A percentile compares a stretch with the other conserved stretches of the same genome.
These are phyloP conservation scores for Dendrobium nobile DNA, from an alignment of 106 monocot species.

Conservation along the genomic window DNA sequence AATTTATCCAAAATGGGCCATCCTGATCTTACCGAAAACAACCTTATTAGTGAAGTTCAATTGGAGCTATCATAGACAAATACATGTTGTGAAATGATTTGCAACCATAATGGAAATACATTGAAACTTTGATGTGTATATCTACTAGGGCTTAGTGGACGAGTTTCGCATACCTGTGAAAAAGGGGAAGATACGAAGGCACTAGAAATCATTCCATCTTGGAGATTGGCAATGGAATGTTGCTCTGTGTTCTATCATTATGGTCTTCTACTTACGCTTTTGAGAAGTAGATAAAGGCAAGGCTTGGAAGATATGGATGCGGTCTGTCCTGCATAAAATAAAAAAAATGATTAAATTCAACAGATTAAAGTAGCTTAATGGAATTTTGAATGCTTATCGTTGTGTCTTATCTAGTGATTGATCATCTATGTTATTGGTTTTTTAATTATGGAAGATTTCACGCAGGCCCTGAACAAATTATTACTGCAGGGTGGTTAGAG, in stretches of 20 bases:
- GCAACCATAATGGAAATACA: neutral
- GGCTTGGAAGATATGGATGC: slow-evolving; percentile 55
- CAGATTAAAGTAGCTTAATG: neutral
- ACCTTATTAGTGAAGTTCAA: neutral
- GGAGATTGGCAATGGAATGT: slow-evolving; percentile 85
- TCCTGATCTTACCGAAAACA: neutral
- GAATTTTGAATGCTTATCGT: neutral
- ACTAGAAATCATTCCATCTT: slow-evolving; percentile 27
- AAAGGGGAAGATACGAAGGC: slow-evolving; percentile 34
- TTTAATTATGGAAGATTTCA: neutral
- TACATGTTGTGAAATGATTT: slow-evolving; percentile 1
- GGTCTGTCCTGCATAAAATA: slow-evolving; percentile 23
- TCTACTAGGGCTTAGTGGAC: slow-evolving; percentile 47
- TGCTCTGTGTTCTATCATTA: slow-evolving; percentile 73
- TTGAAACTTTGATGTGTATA: neutral
- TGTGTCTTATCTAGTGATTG: neutral
- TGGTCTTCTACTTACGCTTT: slow-evolving; percentile 50
- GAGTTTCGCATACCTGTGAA: slow-evolving; percentile 53
- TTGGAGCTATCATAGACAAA: neutral
- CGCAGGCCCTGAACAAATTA: neutral
- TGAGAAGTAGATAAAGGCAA: slow-evolving; percentile 51
- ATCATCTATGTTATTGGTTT: neutral
- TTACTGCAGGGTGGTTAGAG: slow-evolving; percentile 39
- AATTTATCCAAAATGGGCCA: too few species aligned
- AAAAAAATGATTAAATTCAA: neutral